phyloP scores from a whole-genome alignment of 2,329 filamentous ascomycete genomes.

The Ustilaginoidea virens region DNA sequence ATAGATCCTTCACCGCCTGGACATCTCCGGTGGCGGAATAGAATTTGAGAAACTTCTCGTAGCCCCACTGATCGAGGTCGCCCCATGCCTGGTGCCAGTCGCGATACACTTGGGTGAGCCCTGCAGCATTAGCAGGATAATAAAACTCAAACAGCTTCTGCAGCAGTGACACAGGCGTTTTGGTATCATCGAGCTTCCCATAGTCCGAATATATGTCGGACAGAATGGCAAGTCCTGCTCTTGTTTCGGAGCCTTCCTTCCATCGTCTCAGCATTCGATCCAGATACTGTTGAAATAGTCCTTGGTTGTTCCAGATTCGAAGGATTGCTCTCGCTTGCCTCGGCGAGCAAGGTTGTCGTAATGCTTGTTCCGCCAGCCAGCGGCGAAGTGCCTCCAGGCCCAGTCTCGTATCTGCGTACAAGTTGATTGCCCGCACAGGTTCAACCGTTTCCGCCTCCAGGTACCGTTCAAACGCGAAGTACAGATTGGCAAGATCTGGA shows the following conservation, averaged over 20 bases:
- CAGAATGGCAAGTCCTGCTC: conserved; percentile 17
- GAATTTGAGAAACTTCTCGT: conserved; percentile 31
- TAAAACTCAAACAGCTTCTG: conserved; percentile 29
- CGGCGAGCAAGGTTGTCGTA: conserved; percentile 18
- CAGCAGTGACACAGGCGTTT: conserved; percentile 23
- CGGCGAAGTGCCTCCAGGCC: conserved; percentile 14
- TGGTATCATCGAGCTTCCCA: conserved; percentile 22
- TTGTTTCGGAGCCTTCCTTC: conserved; percentile 13
- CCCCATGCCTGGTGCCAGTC: conserved; percentile 31
- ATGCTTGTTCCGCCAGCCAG: conserved; percentile 15
- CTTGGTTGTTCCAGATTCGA: conserved; percentile 19
- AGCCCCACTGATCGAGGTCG: conserved; percentile 27
- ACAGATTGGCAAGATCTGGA: conserved; percentile 14
- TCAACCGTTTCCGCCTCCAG: conserved; percentile 13
- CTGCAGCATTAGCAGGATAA: conserved; percentile 20
- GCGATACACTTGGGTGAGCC: conserved; percentile 28
- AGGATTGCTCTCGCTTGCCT: conserved; percentile 23
- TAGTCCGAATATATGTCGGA: conserved; percentile 30
- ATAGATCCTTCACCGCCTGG: conserved; percentile 27
- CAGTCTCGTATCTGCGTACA: conserved; percentile 8
- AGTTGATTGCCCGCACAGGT: conserved; percentile 10
- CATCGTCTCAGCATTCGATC: conserved; percentile 15
- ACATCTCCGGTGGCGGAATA: conserved; percentile 33
- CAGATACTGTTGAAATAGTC: conserved; percentile 30
- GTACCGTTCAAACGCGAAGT: conserved; percentile 19